Evolutionary conservation across 768 basidiomycete species (phyloP).

Genomic region (Trametes maxima): DNA sequence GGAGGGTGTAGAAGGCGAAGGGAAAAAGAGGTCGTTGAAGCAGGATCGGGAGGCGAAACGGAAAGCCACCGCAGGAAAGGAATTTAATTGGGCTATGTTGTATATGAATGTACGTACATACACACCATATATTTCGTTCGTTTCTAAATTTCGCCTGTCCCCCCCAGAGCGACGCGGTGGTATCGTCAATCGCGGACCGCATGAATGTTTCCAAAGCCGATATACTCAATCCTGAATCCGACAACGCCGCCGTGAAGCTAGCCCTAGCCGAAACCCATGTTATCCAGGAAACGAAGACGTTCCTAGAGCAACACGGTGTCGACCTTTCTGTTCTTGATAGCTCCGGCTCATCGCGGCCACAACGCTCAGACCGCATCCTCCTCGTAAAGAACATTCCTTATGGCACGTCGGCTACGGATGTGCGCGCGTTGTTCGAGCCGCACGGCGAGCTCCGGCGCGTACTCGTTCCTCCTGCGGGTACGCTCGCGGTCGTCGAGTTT

Average conservation of each 20-base stretch:
- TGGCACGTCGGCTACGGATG: conserved; percentile 73
- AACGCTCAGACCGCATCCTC: conserved; percentile 77
- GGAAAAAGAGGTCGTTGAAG: conserved; percentile 57
- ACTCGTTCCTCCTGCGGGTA: conserved; percentile 88
- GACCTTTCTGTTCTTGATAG: conserved; percentile 57
- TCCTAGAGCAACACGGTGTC: conserved; percentile 79
- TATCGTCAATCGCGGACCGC: conserved; percentile 85
- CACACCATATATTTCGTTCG: conserved; percentile 29
- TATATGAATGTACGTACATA: conserved; percentile 91
- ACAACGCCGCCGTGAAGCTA: conserved; percentile 88
- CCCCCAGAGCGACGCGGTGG: conserved; percentile 89
- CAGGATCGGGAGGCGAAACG: conserved; percentile 59
- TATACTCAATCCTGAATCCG: conserved; percentile 82
- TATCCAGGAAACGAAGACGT: conserved; percentile 92
- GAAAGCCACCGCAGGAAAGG: conserved; percentile 69
- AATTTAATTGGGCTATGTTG: conserved; percentile 91
- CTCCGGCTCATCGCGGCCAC: conserved; percentile 35
- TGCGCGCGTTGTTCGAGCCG: conserved; percentile 77
- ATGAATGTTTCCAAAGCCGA: conserved; percentile 87
- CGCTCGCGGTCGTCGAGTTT: conserved; percentile 90
- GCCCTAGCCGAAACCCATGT: conserved; percentile 96
- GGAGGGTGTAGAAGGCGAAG: conserved; percentile 44
- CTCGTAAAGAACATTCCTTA: conserved; percentile 98
- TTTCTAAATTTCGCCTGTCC: conserved; percentile 9
- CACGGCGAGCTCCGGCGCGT: conserved; percentile 74